Evolutionary conservation across 352 stramenopile species (phyloP).

Genomic region (Phytophthora vignae): DNA sequence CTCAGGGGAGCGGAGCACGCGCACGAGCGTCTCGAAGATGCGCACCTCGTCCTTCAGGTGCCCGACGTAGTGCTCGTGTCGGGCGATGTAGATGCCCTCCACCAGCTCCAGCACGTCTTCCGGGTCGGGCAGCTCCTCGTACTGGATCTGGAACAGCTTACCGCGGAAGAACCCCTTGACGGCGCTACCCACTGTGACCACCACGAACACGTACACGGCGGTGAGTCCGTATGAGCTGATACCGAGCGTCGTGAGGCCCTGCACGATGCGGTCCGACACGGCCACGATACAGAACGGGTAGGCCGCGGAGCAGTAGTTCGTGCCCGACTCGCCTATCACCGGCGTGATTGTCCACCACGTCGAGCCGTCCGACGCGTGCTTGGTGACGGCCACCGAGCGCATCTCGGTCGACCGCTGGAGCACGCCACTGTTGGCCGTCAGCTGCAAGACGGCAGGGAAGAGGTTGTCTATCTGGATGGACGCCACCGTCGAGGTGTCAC

Average conservation of each 20-base stretch:
- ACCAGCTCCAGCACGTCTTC: conserved; percentile 88
- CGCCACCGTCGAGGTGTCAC: conserved; percentile 35
- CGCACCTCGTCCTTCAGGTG: conserved; percentile 90
- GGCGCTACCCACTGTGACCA: conserved; percentile 86
- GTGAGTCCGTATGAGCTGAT: conserved; percentile 89
- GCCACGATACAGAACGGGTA: conserved; percentile 83
- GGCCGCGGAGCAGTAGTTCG: conserved; percentile 54
- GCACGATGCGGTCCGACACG: conserved; percentile 88
- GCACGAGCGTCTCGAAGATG: conserved; percentile 90
- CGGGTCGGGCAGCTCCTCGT: conserved; percentile 82
- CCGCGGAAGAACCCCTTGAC: conserved; percentile 88
- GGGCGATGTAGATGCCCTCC: conserved; percentile 90
- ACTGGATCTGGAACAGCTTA: conserved; percentile 83
- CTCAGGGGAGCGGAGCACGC: conserved; percentile 85
- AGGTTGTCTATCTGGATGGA: conserved; percentile 63
- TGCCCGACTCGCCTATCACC: conserved; percentile 30
- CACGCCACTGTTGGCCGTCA: conserved; percentile 73
- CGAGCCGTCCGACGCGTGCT: conserved; percentile 57
- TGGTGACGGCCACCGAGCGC: conserved; percentile 64
- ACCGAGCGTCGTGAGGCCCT: conserved; percentile 78
- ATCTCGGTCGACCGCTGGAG: conserved; percentile 60
- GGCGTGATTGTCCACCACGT: conserved; percentile 81
- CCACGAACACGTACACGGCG: conserved; percentile 88
- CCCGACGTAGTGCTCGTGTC: conserved; percentile 83
- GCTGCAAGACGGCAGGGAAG: conserved; percentile 72